These are phyloP conservation scores for Fusarium poae DNA, from an alignment of 2,329 filamentous ascomycete species.

Conservation along the genomic window DNA sequence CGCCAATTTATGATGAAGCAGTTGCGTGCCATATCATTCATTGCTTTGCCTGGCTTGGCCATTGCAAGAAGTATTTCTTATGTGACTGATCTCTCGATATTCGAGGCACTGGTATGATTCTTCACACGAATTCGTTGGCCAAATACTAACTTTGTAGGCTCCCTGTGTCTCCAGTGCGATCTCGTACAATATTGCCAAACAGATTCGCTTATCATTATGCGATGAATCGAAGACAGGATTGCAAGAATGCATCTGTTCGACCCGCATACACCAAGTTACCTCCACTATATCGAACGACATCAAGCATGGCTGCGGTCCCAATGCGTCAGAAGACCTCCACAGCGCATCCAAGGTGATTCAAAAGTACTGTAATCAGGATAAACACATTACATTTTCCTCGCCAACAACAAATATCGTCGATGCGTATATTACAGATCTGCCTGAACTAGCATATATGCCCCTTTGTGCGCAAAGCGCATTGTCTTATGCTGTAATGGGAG, in stretches of 20 bases:
- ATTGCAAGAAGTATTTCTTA: conserved; percentile 54
- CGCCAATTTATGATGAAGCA: conserved; percentile 36
- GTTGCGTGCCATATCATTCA: conserved; percentile 36
- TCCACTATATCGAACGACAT: conserved; percentile 57
- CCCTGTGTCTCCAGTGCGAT: conserved; percentile 64
- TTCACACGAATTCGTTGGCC: background rate
- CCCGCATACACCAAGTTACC: conserved; percentile 56
- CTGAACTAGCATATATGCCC: conserved; percentile 56
- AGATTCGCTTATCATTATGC: conserved; percentile 59
- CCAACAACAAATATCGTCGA: conserved; percentile 58
- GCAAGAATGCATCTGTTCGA: conserved; percentile 67
- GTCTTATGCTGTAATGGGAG: conserved; percentile 51
- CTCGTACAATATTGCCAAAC: conserved; percentile 58
- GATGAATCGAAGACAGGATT: conserved; percentile 59
- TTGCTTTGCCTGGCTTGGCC: conserved; percentile 17
- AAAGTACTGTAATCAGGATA: conserved; percentile 63
- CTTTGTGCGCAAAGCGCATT: conserved; percentile 54
- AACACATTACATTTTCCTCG: conserved; percentile 56
- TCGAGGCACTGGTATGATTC: conserved; percentile 55
- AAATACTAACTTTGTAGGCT: conserved; percentile 54
- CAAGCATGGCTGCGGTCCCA: conserved; percentile 59
- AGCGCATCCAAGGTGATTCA: conserved; percentile 61
- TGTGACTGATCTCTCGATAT: conserved; percentile 61
- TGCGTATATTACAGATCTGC: conserved; percentile 64
- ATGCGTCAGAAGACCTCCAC: conserved; percentile 62